phyloP scores from a whole-genome alignment of 2,329 filamentous ascomycete species.

The Phyllosticta capitalensis region DNA sequence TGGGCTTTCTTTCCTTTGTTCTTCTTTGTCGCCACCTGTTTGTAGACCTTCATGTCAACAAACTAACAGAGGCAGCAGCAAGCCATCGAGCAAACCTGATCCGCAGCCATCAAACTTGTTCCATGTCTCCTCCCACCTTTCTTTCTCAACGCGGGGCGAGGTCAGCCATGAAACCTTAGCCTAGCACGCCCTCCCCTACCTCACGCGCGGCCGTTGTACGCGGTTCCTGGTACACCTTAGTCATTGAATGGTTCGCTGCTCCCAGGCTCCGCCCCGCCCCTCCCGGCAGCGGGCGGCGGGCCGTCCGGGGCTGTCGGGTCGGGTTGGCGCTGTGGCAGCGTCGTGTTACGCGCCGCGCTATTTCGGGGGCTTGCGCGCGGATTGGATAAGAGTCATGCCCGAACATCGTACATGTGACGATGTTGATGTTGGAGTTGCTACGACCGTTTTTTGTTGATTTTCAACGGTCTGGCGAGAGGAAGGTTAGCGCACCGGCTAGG shows the following conservation, averaged over 20 bases:
- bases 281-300: neutral
- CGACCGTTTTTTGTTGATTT: neutral
- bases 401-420: neutral
- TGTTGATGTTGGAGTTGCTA: neutral
- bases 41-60: too few relatives aligned
- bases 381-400: neutral
- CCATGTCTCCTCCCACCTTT: neutral
- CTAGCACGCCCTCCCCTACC: neutral
- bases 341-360: neutral
- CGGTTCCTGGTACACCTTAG: neutral
- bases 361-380: neutral
- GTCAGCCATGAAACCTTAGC: neutral
- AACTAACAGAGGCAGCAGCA: too few relatives aligned
- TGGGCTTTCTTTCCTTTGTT: too few relatives aligned
- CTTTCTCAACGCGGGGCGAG: slow-evolving; percentile 12
- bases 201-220: neutral
- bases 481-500: slow-evolving; percentile 1
- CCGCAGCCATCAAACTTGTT: too few relatives aligned
- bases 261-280: neutral
- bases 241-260: neutral
- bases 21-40: too few relatives aligned
- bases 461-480: too few relatives aligned
- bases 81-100: too few relatives aligned
- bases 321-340: neutral
- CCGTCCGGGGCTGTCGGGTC: neutral